Evolutionary conservation across 192 early-diverging fungal species (phyloP).

Genomic region (Coemansia sp.): DNA sequence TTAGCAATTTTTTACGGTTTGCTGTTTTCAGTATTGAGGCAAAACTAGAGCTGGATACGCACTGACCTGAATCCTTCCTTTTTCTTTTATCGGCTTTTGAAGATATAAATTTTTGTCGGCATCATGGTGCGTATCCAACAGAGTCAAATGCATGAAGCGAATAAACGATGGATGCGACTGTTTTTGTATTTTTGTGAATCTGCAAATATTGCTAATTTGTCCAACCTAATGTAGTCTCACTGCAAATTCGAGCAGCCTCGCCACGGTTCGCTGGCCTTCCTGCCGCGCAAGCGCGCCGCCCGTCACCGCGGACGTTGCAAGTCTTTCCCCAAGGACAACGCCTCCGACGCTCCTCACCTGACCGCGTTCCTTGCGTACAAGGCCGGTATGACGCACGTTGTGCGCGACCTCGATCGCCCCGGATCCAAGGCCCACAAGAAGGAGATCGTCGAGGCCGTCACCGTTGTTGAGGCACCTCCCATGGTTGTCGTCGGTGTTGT

Average conservation of each 20-base stretch:
- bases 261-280: conserved; percentile 75
- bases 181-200: conserved; percentile 2
- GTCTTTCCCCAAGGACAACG: conserved; percentile 99
- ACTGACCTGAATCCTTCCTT: not conserved
- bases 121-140: conserved; percentile 13
- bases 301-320: conserved; percentile 94
- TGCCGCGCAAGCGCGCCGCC: conserved; percentile 62
- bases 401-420: conserved; percentile 98
- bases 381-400: conserved; percentile 99
- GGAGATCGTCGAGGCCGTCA: conserved; percentile 99
- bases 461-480: conserved; percentile 97
- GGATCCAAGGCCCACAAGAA: conserved; percentile 99
- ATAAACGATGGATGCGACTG: not conserved
- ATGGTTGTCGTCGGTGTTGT: conserved; percentile 98
- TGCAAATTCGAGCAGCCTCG: conserved; percentile 98
- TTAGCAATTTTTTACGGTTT: not conserved
- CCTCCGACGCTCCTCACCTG: conserved; percentile 91
- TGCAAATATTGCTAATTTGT: not conserved
- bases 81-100: not conserved
- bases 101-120: not conserved
- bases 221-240: conserved; percentile 64
- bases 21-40: too few species aligned
- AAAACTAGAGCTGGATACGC: not conserved
- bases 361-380: conserved; percentile 99
- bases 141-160: not conserved